These are phyloP conservation scores for Eurotiales sp. DNA, from an alignment of 2,329 filamentous ascomycete genomes.

Conservation along the genomic window DNA sequence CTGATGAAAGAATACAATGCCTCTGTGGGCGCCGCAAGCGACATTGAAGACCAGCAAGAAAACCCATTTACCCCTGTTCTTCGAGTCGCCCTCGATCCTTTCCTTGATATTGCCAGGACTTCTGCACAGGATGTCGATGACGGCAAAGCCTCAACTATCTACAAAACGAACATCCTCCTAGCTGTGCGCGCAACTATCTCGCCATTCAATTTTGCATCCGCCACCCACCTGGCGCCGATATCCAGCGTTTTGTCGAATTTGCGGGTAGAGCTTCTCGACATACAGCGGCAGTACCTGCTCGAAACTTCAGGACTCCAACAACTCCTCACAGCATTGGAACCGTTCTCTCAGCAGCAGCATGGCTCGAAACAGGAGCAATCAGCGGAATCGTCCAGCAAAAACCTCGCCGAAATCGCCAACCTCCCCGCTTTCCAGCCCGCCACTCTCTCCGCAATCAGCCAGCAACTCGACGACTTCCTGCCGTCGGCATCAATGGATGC, in stretches of 20 bases:
- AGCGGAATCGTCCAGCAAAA: conserved; percentile 23
- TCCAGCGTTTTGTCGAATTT: conserved; percentile 50
- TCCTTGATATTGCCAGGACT: conserved; percentile 63
- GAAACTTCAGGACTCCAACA: conserved; percentile 67
- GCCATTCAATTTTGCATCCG: conserved; percentile 58
- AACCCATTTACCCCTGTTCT: conserved; percentile 72
- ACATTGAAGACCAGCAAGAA: conserved; percentile 54
- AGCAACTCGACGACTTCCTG: conserved; percentile 81
- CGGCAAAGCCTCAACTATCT: conserved; percentile 45
- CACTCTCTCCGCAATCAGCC: conserved; percentile 64
- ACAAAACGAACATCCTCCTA: conserved; percentile 46
- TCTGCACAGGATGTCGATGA: conserved; percentile 42
- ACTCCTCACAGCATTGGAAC: conserved; percentile 58
- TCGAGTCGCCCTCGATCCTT: conserved; percentile 78
- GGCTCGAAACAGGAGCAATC: too few relatives aligned
- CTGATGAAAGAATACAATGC: conserved; percentile 87
- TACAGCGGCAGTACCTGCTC: conserved; percentile 70
- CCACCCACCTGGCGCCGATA: conserved; percentile 53
- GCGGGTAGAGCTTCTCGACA: conserved; percentile 55
- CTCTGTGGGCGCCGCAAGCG: conserved; percentile 54
- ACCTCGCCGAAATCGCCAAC: conserved; percentile 53
- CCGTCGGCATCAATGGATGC: conserved; percentile 92
- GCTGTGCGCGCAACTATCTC: conserved; percentile 36
- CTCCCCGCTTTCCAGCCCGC: conserved; percentile 58
- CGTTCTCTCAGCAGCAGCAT: conserved; percentile 27